Evolutionary conservation across 129 eudicot genomes (phyloP), one percentile per base, ranked within the genome.

Genomic region (Glebionis coronaria): DNA sequence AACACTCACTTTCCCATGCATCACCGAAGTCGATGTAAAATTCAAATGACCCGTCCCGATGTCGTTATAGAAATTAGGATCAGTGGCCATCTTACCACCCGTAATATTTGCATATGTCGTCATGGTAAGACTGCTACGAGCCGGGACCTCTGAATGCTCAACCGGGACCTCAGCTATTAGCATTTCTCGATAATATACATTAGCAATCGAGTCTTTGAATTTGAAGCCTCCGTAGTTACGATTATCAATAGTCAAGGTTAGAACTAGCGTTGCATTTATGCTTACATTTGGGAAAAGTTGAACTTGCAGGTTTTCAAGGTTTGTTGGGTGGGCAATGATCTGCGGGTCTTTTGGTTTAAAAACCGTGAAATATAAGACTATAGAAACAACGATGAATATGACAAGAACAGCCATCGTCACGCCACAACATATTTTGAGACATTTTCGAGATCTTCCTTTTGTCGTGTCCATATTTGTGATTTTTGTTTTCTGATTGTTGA

Each of bases 1-100:
- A 72, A 67, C 66, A 3, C 70, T 61, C 2, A 78, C 82, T 60
- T 72, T 78, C 55, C 82, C 82, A 42, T 78, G 71, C 82, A 78
- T 78, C 5, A 25, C 46, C 13, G 82, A 57, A 15, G 68, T 68
- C 0, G 82, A 78, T 11, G 82, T 78, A 60, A 78, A 78, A 45
- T 78, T 67, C 6, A 78, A 65, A 16, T 56, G 40, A 27, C 82
- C 82, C 25, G 78, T 16, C 29, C 40, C 65, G 4, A 78, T 68
- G 14, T 78, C 82, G 12, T 14, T 53, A 12, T 58, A 66, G 44
- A 78, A 78, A 31, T 66, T 59, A 51, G 82, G 82, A 65, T 68
- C 77, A 0, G 74, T 59, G 0, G 69, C 82, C 82, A 78, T 65
- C 52, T 72, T 61, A 60, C 49, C 82, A 1, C 82, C 82, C 0